phyloP scores from a whole-genome alignment of 2,329 filamentous ascomycete species.

The Ophiostoma montium region DNA sequence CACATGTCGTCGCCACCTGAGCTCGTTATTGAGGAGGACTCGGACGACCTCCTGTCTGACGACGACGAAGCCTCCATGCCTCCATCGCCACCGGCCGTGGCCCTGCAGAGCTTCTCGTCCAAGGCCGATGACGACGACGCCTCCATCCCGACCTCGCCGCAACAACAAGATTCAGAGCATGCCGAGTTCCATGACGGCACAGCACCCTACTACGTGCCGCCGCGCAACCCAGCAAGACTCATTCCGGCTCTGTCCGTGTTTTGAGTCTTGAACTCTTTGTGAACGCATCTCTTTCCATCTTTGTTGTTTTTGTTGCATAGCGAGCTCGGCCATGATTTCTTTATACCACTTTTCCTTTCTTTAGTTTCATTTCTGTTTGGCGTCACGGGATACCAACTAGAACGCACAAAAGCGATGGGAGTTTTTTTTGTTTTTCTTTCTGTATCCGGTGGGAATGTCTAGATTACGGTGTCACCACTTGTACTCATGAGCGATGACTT shows the following conservation, averaged over 20 bases:
- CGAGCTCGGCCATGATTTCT: neutral
- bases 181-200: constrained; percentile 11
- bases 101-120: constrained; percentile 41
- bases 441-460: neutral
- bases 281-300: neutral
- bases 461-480: constrained; percentile 11
- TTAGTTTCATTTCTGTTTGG: too few relatives aligned
- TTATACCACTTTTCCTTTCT: constrained; percentile 1
- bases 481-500: neutral
- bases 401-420: constrained; percentile 1
- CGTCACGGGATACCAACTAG: neutral
- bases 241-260: constrained; percentile 42
- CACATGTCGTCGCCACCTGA: constrained; percentile 44
- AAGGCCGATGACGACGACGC: constrained; percentile 31
- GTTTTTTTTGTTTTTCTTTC: neutral
- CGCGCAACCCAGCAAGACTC: constrained; percentile 35
- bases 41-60: constrained; percentile 48
- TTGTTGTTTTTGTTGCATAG: constrained; percentile 6
- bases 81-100: constrained; percentile 47
- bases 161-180: constrained; percentile 22
- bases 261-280: constrained; percentile 19
- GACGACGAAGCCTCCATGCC: constrained; percentile 61
- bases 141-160: constrained; percentile 14
- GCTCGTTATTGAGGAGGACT: constrained; percentile 45
- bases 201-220: constrained; percentile 33